Conservation (phyloP, 1,284 basidiomycete genomes). For the Trichosporon coremiiforme region DNA sequence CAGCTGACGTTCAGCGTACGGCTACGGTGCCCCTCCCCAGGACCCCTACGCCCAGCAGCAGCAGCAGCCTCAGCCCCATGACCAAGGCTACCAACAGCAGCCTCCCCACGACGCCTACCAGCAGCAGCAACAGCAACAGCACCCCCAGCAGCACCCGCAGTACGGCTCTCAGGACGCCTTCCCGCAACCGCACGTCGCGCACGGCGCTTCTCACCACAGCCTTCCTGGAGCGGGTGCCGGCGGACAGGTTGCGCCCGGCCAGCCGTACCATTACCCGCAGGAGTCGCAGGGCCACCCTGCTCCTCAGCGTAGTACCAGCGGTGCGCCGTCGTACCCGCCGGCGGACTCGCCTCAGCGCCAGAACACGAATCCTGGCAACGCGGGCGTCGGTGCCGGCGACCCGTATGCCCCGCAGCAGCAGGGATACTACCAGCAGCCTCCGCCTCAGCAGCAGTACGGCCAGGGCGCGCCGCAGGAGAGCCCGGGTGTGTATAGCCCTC, state of each 20-base stretch:
- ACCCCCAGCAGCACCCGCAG: conserved; percentile 15
- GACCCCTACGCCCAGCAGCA: conserved; percentile 37
- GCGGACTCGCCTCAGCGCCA: conserved; percentile 33
- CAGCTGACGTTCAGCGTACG: conserved; percentile 32
- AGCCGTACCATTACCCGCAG: conserved; percentile 29
- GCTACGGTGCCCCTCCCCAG: conserved; percentile 31
- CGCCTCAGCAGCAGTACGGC: conserved; percentile 31
- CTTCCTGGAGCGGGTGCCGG: background rate
- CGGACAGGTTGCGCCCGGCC: conserved; percentile 15
- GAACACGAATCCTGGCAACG: conserved; percentile 43
- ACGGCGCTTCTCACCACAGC: conserved; percentile 23
- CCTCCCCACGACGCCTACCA: conserved; percentile 20
- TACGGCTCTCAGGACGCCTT: conserved; percentile 15
- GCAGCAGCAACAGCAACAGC: conserved; percentile 15
- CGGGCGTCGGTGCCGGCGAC: conserved; percentile 42
- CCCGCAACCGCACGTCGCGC: conserved; percentile 38
- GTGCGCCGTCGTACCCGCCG: conserved; percentile 39
- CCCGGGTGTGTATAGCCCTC: background rate
- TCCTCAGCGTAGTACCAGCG: conserved; percentile 22
- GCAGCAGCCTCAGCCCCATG: conserved; percentile 28
- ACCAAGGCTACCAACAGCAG: conserved; percentile 23
- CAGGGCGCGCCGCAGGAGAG: conserved; percentile 20
- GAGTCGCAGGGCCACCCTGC: conserved; percentile 20
- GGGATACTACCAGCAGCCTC: conserved; percentile 15
- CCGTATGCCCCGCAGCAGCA: conserved; percentile 16